Percentiles rank a stretch among this genome's conserved stretches.
Conservation (phyloP, 257 asterid genomes). For the Primulina huaijiensis region DNA sequence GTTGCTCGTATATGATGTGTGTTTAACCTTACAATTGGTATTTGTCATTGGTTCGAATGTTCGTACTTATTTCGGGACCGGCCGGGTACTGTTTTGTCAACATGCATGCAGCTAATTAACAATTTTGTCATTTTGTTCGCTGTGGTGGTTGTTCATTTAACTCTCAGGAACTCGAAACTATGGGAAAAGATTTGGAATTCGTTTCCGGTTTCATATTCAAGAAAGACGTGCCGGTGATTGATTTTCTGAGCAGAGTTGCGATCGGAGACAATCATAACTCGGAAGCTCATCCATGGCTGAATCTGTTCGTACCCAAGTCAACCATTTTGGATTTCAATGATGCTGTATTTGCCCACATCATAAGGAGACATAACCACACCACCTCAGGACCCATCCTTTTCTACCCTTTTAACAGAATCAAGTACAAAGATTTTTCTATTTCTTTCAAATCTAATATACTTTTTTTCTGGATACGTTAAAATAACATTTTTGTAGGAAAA, state of each 20-base stretch:
- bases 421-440: conserved; percentile 25
- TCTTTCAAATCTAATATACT: too few species aligned
- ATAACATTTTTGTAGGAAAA: too few species aligned
- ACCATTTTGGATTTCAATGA: conserved; percentile 46
- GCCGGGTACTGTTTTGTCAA: not conserved
- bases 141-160: not conserved
- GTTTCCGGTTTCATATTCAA: conserved; percentile 39
- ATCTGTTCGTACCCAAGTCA: conserved; percentile 66
- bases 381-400: conserved; percentile 56
- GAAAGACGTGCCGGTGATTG: conserved; percentile 40
- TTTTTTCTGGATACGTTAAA: too few species aligned
- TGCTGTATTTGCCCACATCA: conserved; percentile 55
- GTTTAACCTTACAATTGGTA: too few species aligned
- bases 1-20: too few species aligned
- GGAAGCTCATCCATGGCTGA: conserved; percentile 76
- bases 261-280: conserved; percentile 39
- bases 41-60: too few species aligned
- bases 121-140: not conserved
- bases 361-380: conserved; percentile 41
- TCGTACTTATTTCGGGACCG: not conserved
- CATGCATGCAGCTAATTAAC: not conserved
- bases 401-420: conserved; percentile 56
- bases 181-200: conserved; percentile 34
- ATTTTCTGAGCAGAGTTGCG: conserved; percentile 56
- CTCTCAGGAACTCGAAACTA: conserved; percentile 37